A percentile compares a stretch with the other conserved stretches of the same genome.
Conservation (phyloP, 2,329 filamentous ascomycete species). For the Fusarium siculi region DNA sequence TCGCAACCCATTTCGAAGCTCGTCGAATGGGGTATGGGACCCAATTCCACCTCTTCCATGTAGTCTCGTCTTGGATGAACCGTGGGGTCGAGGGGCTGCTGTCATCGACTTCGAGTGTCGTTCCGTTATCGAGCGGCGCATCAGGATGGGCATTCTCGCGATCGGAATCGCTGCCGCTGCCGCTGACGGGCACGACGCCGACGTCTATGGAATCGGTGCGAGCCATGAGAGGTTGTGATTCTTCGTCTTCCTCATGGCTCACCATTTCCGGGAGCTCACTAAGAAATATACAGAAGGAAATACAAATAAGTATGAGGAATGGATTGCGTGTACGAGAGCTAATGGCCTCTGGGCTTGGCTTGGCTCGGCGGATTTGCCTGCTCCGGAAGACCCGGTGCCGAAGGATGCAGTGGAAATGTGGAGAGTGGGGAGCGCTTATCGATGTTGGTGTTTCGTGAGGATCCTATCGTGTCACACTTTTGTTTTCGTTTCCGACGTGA, state of each 20-base stretch:
- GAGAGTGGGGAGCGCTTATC: constrained; percentile 15
- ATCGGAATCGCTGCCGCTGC: constrained; percentile 25
- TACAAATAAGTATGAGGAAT: neutral
- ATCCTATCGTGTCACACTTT: constrained; percentile 13
- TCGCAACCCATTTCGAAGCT: constrained; percentile 52
- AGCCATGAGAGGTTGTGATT: constrained; percentile 54
- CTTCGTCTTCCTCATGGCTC: constrained; percentile 47
- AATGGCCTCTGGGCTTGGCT: constrained; percentile 10
- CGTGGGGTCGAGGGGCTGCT: constrained; percentile 63
- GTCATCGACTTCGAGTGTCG: constrained; percentile 58
- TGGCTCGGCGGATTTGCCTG: constrained; percentile 32
- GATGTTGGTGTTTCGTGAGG: constrained; percentile 19
- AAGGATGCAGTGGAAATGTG: constrained; percentile 29
- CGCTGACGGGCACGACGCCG: constrained; percentile 39
- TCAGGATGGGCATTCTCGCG: constrained; percentile 50
- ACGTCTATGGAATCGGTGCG: constrained; percentile 46
- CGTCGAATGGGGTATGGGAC: constrained; percentile 67
- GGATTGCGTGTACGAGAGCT: constrained; percentile 7
- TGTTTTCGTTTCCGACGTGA: neutral
- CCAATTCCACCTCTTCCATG: constrained; percentile 64
- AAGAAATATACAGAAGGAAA: neutral
- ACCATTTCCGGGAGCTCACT: constrained; percentile 43
- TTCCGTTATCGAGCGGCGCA: constrained; percentile 53
- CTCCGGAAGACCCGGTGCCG: constrained; percentile 22
- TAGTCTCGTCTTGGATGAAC: constrained; percentile 66